Evolutionary conservation across 768 basidiomycete species (phyloP), one percentile per base, ranked within the genome.

Genomic region (Tylopilus plumbeoviolaceoides): DNA sequence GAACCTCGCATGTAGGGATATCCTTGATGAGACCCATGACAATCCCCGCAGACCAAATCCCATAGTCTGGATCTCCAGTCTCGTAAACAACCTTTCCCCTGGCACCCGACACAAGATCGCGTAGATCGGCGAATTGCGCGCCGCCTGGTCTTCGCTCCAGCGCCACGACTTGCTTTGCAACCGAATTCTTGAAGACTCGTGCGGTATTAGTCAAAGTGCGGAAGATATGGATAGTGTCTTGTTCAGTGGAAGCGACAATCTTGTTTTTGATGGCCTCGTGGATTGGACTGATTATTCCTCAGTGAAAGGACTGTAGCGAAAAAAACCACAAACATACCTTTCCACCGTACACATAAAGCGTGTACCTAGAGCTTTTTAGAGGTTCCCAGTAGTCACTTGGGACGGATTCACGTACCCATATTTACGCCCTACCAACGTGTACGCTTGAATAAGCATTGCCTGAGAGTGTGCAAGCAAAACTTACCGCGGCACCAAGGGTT

Each of bases 301-400:
- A 56, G 38, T 30, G 17, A 23, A 25, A 39, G 15, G 21, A 9
- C 31, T 18, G 10, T 5, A 28, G 21, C 6, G 8, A 30, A 48
- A 28, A n/a, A n/a, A 10, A 21, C 14, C 36, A 53, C 7, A 28
- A 11, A 61, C 68, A 44, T 63, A 85, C 82, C 85, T 83, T 68
- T 97, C 93, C 11, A 84, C 81, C 1, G 92, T 95, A 67, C 88
- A 89, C 90, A 95, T 87, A 74, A 97, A 95, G 6, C 92, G 82
- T 9, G 93, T 94, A 12, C 89, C 70, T 74, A 49, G 18, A n/a
- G 43, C 7, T 1, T 14, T 38, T 59, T n/a, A 41, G 46, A 31
- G n/a, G 11, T 50, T 47, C 28, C 17, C 7, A 11, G 12, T 30
- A 20, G 8, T 30, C 35, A 3, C 35, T 27, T 5, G 36, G 1